Conservation (phyloP, 2,329 filamentous ascomycete species). For the Paecilomyces variotii region DNA sequence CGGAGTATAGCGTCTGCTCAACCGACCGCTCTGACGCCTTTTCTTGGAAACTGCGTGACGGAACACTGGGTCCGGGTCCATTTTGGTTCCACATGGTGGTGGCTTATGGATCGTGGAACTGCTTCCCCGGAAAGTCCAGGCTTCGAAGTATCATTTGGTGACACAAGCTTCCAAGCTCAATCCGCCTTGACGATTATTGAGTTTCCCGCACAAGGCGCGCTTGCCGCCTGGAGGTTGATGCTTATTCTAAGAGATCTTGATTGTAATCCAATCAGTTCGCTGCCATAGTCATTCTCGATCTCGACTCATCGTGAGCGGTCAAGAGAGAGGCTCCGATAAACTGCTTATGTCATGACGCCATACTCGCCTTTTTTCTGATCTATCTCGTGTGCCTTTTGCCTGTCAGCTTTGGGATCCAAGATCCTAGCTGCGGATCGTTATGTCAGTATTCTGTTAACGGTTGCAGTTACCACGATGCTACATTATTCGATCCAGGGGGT, state of each 20-base stretch:
- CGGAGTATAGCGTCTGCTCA: neutral
- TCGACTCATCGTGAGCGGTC: neutral
- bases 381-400: neutral
- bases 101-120: neutral
- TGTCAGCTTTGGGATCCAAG: neutral
- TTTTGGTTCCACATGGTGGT: neutral
- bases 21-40: neutral
- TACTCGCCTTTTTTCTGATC: neutral
- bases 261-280: neutral
- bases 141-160: neutral
- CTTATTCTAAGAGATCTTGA: neutral
- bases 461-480: neutral
- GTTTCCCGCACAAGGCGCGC: constrained; percentile 29
- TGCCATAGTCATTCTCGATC: neutral
- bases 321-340: neutral
- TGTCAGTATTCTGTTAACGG: neutral
- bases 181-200: constrained; percentile 1
- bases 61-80: neutral
- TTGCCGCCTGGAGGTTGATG: constrained; percentile 21
- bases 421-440: neutral
- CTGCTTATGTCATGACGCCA: neutral
- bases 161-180: constrained; percentile 2
- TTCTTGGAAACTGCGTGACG: neutral
- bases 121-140: neutral
- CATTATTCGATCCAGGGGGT: neutral